Percentiles rank a stretch among this genome's conserved stretches.
These are phyloP conservation scores for Podila epicladia DNA, from an alignment of 192 early-diverging fungal species.

Conservation along the genomic window DNA sequence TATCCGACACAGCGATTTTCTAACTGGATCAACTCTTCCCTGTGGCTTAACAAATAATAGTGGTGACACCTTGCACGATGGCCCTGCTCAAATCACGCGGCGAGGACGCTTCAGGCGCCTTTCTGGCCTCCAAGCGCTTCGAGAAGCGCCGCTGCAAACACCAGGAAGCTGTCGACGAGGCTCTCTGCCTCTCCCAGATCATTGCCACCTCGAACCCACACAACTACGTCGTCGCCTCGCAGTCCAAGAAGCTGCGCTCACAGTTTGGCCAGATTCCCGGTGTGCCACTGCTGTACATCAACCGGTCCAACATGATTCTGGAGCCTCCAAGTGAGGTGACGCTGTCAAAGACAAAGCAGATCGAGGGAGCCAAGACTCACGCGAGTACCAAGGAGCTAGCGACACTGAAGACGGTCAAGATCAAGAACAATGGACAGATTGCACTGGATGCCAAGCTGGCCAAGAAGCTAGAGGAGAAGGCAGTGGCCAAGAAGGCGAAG, in stretches of 20 bases:
- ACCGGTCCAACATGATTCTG: constrained; percentile 78
- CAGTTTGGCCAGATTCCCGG: constrained; percentile 77
- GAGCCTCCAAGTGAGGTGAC: constrained; percentile 76
- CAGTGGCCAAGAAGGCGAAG: constrained; percentile 41
- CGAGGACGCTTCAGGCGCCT: constrained; percentile 67
- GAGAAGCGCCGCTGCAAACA: constrained; percentile 89
- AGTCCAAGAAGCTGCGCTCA: constrained; percentile 73
- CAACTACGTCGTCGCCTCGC: constrained; percentile 88
- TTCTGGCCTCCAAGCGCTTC: constrained; percentile 68
- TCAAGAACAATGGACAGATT: constrained; percentile 46
- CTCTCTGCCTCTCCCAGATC: constrained; percentile 79
- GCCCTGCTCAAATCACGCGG: constrained; percentile 74
- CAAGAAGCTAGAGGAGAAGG: constrained; percentile 59
- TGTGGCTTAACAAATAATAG: constrained; percentile 19
- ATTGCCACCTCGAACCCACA: constrained; percentile 78
- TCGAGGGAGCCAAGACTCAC: constrained; percentile 53
- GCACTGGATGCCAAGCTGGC: constrained; percentile 23
- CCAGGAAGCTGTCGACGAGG: constrained; percentile 66
- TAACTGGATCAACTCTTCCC: constrained; percentile 5
- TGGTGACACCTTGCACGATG: constrained; percentile 80
- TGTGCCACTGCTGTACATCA: constrained; percentile 88
- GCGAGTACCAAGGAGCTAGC: constrained; percentile 57
- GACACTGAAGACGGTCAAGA: constrained; percentile 61
- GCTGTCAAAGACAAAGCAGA: constrained; percentile 53
- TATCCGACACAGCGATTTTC: not conserved